phyloP scores from a whole-genome alignment of 164 flowering plant species.

The Chimonanthus praecox region DNA sequence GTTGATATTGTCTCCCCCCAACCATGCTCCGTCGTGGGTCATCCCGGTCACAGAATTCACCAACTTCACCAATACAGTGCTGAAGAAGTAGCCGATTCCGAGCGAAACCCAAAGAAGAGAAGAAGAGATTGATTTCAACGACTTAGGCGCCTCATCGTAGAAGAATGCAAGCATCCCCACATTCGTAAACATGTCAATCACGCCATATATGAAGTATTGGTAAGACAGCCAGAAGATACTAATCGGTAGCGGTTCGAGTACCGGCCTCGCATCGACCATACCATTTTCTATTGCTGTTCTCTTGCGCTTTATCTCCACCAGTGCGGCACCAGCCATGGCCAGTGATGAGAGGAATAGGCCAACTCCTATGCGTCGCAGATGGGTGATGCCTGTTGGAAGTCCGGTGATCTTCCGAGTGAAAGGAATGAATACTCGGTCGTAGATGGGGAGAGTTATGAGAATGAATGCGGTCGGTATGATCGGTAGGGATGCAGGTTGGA shows the following conservation, averaged over 20 bases:
- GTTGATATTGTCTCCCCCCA: constrained; percentile 48
- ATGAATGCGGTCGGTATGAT: constrained; percentile 38
- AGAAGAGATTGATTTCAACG: constrained; percentile 36
- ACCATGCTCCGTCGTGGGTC: constrained; percentile 37
- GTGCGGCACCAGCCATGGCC: constrained; percentile 43
- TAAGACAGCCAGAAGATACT: constrained; percentile 39
- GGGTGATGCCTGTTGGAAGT: constrained; percentile 40
- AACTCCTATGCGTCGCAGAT: constrained; percentile 43
- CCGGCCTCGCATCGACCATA: constrained; percentile 40
- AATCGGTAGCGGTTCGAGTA: constrained; percentile 34
- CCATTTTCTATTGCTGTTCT: constrained; percentile 10
- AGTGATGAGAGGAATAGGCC: constrained; percentile 37
- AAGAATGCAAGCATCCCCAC: constrained; percentile 49
- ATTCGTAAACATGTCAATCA: constrained; percentile 51
- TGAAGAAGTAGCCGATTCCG: constrained; percentile 45
- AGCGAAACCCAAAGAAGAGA: constrained; percentile 43
- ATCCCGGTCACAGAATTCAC: constrained; percentile 35
- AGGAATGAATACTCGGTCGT: constrained; percentile 41
- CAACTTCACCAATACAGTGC: constrained; percentile 37
- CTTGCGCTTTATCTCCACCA: constrained; percentile 39
- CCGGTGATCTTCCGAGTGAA: constrained; percentile 30
- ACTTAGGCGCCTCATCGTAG: constrained; percentile 46
- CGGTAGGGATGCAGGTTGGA: constrained; percentile 50
- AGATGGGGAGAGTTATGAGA: constrained; percentile 36
- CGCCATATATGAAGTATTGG: constrained; percentile 50